Evolutionary conservation across 75 land plant genomes (phyloP).

Genomic region (Cryptomeria japonica): DNA sequence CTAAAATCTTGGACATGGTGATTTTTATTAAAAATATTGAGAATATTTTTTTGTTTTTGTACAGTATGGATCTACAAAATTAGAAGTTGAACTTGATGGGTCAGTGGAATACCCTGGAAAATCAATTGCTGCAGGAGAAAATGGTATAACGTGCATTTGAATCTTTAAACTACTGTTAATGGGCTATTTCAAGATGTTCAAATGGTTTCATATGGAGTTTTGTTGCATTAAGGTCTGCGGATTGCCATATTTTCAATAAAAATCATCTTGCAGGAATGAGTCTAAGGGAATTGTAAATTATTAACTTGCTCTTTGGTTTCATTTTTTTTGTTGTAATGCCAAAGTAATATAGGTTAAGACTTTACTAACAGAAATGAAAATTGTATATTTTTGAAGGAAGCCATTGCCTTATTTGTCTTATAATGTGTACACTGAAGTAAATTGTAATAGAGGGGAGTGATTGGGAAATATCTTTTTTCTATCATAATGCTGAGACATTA

Average conservation of each 20-base stretch:
- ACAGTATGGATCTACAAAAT: constrained; percentile 89
- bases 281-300: not conserved
- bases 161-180: not conserved
- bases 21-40: not conserved
- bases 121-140: constrained; percentile 32
- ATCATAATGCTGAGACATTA: not conserved
- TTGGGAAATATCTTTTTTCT: not conserved
- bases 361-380: not conserved
- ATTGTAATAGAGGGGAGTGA: not conserved
- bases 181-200: not conserved
- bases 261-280: not conserved
- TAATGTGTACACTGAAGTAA: not conserved
- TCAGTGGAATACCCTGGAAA: constrained; percentile 75
- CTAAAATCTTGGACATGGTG: not conserved
- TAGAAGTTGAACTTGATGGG: constrained; percentile 92
- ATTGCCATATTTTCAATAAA: not conserved
- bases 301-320: not conserved
- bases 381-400: not conserved
- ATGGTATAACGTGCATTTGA: constrained; percentile 32
- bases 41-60: constrained; percentile 6
- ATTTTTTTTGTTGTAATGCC: not conserved
- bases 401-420: not conserved
- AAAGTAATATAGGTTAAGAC: not conserved
- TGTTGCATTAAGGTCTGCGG: not conserved
- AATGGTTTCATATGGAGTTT: not conserved